A percentile compares a stretch with the other conserved stretches of the same genome.
These are phyloP conservation scores for Madurella fahalii DNA, from an alignment of 2,329 filamentous ascomycete genomes.

Conservation along the genomic window DNA sequence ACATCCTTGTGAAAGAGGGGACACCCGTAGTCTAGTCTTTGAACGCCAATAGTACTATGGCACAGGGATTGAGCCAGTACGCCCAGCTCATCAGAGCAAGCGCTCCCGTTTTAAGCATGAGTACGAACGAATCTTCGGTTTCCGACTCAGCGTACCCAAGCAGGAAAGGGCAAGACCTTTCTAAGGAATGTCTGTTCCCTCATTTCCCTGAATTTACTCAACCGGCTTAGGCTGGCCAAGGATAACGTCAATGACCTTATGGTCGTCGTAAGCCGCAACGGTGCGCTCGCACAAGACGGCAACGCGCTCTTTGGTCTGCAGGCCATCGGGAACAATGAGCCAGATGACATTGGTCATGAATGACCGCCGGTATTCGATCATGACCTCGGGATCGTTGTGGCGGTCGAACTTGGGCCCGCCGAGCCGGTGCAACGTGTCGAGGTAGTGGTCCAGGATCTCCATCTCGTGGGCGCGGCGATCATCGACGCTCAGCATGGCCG, in stretches of 20 bases:
- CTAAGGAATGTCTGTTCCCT: no score
- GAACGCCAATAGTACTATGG: no score
- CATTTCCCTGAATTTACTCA: background rate
- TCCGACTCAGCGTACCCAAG: no score
- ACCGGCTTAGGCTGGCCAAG: background rate
- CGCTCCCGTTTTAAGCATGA: no score
- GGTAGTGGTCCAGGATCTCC: constrained; percentile 36
- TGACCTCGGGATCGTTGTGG: constrained; percentile 27
- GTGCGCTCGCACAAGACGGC: constrained; percentile 32
- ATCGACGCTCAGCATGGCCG: constrained; percentile 35
- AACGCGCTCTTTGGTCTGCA: constrained; percentile 37
- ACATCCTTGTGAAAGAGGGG: no score
- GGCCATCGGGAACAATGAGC: constrained; percentile 27
- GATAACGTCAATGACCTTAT: constrained; percentile 33
- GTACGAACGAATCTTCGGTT: no score
- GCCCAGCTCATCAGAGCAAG: no score
- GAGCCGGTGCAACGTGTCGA: constrained; percentile 30
- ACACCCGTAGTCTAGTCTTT: no score
- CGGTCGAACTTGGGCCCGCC: constrained; percentile 34
- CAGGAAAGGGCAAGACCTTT: no score
- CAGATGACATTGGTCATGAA: constrained; percentile 33
- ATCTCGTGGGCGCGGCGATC: constrained; percentile 39
- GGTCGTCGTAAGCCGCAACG: constrained; percentile 35
- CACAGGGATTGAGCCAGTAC: no score
- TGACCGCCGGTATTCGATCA: constrained; percentile 32